Conservation (phyloP, 2,329 filamentous ascomycete species). For the Rhynchosporium graminicola region DNA sequence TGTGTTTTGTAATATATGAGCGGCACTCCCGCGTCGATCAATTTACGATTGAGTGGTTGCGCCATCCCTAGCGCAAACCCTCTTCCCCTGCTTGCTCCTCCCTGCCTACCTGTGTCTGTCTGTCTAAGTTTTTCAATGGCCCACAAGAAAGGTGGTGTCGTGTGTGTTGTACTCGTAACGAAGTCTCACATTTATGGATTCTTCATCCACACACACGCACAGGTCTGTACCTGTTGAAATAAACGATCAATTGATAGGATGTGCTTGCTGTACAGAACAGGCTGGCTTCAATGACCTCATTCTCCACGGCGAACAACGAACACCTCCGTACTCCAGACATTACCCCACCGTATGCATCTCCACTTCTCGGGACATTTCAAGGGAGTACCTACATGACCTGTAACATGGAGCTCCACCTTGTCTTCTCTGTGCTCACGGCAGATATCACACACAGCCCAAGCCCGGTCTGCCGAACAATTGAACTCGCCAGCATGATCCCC, state of each 20-base stretch:
- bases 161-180: too few species aligned
- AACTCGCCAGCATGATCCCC: too few species aligned
- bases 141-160: too few species aligned
- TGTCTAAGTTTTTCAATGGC: too few species aligned
- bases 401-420: too few species aligned
- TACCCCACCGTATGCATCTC: neutral
- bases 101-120: neutral
- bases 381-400: too few species aligned
- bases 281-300: neutral
- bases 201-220: neutral
- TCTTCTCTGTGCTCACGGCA: too few species aligned
- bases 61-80: neutral
- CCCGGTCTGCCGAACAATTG: too few species aligned
- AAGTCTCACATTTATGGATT: neutral
- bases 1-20: neutral
- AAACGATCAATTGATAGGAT: neutral
- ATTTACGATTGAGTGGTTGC: slow-evolving; percentile 8
- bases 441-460: too few species aligned
- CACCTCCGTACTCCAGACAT: too few species aligned
- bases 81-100: neutral
- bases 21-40: slow-evolving; percentile 15
- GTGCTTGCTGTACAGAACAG: neutral
- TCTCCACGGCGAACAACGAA: neutral
- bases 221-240: neutral
- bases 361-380: too few species aligned